Evolutionary conservation across 495 filamentous ascomycete genomes (phyloP), one percentile per base, ranked within the genome.

Genomic region (Sphaerosporella brunnea): DNA sequence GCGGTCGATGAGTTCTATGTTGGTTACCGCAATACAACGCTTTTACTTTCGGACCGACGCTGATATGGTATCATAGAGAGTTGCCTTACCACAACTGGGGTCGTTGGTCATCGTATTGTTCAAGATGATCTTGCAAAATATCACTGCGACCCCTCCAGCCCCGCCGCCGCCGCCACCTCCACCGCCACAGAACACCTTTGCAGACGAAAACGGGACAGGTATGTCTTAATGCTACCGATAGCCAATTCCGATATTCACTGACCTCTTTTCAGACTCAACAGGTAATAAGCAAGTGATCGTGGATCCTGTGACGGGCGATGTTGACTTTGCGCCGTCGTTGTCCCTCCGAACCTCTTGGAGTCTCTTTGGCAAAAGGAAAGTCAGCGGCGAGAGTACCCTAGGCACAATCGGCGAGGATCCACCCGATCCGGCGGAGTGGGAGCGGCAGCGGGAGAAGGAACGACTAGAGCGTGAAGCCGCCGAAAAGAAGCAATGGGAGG

Each of bases 101-200:
- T 94, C 87, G 3, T 65, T 95, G n/a, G 80, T 93, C 2, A 87
- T 96, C 48, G 87, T 96, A 4, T 71, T 94, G 21, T 69, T 94
- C 52, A 95, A 87, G 63, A 77, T 82, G 19, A 74, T 94, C 43
- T 64, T 94, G 46, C 72, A 79, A 3, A 87, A 88, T 58, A 83
- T 95, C 16, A 79, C 79, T 3, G 71, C 74, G 18, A 61, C 53
- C 0, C 51, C 51, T 20, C 36, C 45, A 3, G 49, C 49, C 13
- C 40, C 53, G 1, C 53, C 58, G 3, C 47, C 44, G 4, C 44
- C 51, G 16, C 45, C 53, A 2, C 54, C 50, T 21, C n/a, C n/a
- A n/a, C 36, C 47, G 2, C 42, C 54, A 26, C 30, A 38, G 18
- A 38, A 48, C 23, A 46, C 43, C 4, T 46, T 32, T 39, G 35